Evolutionary conservation across 805 yeast genomes (phyloP), one percentile per base, ranked within the genome.

Genomic region (Starmera pachycereana): DNA sequence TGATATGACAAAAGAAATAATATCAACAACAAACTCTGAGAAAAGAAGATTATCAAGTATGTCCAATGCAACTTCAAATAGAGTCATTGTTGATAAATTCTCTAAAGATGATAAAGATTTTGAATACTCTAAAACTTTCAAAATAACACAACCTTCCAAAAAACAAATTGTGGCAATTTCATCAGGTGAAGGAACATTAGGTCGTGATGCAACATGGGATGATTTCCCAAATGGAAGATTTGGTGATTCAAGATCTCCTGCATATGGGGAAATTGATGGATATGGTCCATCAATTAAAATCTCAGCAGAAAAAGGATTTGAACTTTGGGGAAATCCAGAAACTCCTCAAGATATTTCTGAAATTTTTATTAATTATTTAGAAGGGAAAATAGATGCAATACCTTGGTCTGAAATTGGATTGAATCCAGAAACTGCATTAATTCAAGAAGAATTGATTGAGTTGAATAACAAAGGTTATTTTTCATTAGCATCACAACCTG

Each of bases 221-320:
- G 97, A 89, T 54, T 89, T 86, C 61, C 92, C 96, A 25, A 87
- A 89, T 61, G 96, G 97, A 56, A 73, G 97, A 64, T 87, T 86
- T 60, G 95, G 97, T 64, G 95, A 88, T 62, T 84, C 96, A 0
- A 71, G 92, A 52, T 86, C 96, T 29, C 96, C 97, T 14, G 97
- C 97, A 1, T 90, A 84, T 61, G 98, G 97, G 67, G 97, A 90
- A 63, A 86, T 90, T 51, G 97, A 89, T 58, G 97, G 97, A 28
- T 92, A 90, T 58, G 97, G 97, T 2, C 96, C 97, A 0, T 76
- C 83, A 3, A 72, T 92, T 52, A 89, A 89, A 54, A 78, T 86
- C 5, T 72, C 81, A 8, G 71, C 78, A 11, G 68, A 72, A 31
- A 75, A 71, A 52, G 94, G 94, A 1, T 65, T 71, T 37, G 75